Evolutionary conservation across 106 monocot species (phyloP).

Genomic region (Dioscorea zingiberensis): DNA sequence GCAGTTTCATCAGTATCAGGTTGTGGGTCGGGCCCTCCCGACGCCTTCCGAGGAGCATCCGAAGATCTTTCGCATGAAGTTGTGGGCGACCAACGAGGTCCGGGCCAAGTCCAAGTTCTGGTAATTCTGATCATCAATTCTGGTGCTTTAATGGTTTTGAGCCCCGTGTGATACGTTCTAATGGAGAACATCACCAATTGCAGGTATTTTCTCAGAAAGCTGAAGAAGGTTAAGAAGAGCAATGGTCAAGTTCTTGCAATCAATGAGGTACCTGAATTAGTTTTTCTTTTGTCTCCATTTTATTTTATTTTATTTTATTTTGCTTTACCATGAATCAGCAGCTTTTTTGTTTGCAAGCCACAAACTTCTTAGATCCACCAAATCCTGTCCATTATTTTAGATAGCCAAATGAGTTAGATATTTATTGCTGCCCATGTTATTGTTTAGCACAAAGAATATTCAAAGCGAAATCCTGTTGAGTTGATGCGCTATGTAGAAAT

Average conservation of each 20-base stretch:
- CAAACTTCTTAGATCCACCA: no score
- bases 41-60: slow-evolving; percentile 60
- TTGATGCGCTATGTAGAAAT: no score
- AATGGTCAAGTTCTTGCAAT: slow-evolving; percentile 81
- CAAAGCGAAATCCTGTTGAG: no score
- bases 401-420: no score
- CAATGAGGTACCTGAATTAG: slow-evolving; percentile 59
- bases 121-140: slow-evolving; percentile 16
- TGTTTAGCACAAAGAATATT: no score
- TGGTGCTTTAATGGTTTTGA: neutral
- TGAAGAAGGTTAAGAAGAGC: slow-evolving; percentile 96
- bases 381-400: no score
- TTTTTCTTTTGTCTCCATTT: neutral
- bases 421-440: no score
- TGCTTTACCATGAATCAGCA: no score
- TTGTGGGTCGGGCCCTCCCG: slow-evolving; percentile 70
- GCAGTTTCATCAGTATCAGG: slow-evolving; percentile 93
- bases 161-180: neutral
- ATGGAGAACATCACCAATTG: neutral
- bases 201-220: slow-evolving; percentile 92
- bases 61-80: slow-evolving; percentile 85
- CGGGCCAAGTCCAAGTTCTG: slow-evolving; percentile 82
- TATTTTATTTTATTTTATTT: neutral
- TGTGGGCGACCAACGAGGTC: slow-evolving; percentile 91
- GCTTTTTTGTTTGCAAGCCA: no score